Conservation (phyloP, 371 early-diverging fungal species). For the Apophysomyces variabilis region DNA sequence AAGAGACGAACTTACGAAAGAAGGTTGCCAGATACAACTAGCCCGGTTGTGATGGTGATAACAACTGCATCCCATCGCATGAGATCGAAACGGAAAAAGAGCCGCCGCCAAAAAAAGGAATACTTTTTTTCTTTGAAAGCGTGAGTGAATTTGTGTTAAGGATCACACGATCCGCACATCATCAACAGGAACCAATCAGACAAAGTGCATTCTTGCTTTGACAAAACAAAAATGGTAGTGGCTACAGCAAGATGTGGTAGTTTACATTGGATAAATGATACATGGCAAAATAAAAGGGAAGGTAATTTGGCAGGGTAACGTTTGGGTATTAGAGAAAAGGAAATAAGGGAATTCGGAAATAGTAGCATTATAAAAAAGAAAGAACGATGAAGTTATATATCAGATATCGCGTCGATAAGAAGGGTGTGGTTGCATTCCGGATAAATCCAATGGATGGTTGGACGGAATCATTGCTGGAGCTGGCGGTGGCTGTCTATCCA, state of each 20-base stretch:
- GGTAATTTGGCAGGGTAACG: neutral
- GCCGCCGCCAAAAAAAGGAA: slow-evolving; percentile 11
- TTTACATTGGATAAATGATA: slow-evolving; percentile 5
- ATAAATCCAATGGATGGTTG: slow-evolving; percentile 36
- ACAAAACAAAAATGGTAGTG: neutral
- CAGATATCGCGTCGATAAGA: slow-evolving; percentile 19
- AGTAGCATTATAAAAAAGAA: neutral
- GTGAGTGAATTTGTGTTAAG: neutral
- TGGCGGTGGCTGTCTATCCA: slow-evolving; percentile 9
- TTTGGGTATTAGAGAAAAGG: slow-evolving; percentile 5
- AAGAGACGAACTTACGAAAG: neutral
- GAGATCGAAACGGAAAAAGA: slow-evolving; percentile 6
- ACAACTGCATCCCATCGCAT: slow-evolving; percentile 5
- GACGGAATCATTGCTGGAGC: slow-evolving; percentile 20
- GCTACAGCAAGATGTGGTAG: neutral
- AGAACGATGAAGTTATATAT: neutral
- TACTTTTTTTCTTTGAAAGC: neutral
- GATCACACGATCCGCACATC: neutral
- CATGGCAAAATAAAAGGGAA: slow-evolving; percentile 6
- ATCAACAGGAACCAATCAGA: slow-evolving; percentile 11
- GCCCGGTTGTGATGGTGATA: slow-evolving; percentile 12
- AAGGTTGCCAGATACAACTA: slow-evolving; percentile 5
- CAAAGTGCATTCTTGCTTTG: neutral
- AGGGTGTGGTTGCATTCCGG: slow-evolving; percentile 32
- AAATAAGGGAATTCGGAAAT: neutral